phyloP scores from a whole-genome alignment of 345 rosid species.

The Pistacia integerrima region DNA sequence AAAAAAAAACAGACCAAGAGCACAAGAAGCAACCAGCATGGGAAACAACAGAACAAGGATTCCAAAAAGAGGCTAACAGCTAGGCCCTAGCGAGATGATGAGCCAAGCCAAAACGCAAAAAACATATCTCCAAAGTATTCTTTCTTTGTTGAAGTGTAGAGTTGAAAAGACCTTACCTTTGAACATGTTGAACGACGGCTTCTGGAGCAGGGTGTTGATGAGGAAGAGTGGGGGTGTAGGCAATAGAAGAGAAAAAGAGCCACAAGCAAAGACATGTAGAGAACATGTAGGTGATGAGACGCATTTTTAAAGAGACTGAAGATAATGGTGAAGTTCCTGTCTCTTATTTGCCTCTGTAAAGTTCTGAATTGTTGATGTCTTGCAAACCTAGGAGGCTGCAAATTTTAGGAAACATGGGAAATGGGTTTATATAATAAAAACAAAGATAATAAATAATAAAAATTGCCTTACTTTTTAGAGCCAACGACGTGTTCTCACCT shows the following conservation, averaged over 20 bases:
- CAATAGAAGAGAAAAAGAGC: conserved; percentile 12
- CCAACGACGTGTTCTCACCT: too few relatives aligned
- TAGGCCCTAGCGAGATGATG: too few relatives aligned
- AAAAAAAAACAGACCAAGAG: too few relatives aligned
- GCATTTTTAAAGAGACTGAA: conserved; percentile 33
- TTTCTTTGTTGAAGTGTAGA: neutral
- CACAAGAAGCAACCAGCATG: too few relatives aligned
- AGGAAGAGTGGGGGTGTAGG: conserved; percentile 48
- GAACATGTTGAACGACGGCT: conserved; percentile 47
- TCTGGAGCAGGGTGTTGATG: conserved; percentile 72
- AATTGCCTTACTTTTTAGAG: too few relatives aligned
- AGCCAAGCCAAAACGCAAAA: too few relatives aligned
- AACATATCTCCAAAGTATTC: too few relatives aligned
- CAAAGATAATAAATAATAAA: conserved; percentile 11
- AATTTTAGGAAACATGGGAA: conserved; percentile 28
- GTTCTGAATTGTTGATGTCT: conserved; percentile 4
- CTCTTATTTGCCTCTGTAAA: conserved; percentile 15
- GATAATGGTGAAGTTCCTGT: neutral
- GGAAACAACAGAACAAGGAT: too few relatives aligned
- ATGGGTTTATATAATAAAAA: conserved; percentile 29
- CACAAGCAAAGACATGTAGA: conserved; percentile 34
- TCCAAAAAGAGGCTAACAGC: too few relatives aligned
- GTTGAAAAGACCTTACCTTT: conserved; percentile 36
- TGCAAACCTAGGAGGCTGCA: conserved; percentile 20
- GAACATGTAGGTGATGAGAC: conserved; percentile 41